Base-by-base conservation (phyloP, 169 alveolate genomes). In the Eimeria acervulina region DNA sequence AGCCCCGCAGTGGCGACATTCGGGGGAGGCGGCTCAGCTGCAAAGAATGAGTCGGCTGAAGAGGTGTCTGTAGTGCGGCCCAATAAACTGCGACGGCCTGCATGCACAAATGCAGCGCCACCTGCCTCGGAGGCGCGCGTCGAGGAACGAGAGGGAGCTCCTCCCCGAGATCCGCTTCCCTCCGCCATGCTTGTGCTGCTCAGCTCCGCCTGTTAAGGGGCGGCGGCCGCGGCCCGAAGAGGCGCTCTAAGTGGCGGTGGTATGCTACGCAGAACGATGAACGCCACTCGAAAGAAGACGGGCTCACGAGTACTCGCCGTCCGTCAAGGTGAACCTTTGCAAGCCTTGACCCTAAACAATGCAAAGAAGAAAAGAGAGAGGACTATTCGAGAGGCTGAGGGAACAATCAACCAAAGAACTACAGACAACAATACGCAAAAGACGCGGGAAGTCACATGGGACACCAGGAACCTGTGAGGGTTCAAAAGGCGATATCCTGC, bases 1-100 rank as follows among this genome's bases (percentile, higher is more conserved):
- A 84, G 92, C 33, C 92, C 92, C 0, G 92, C 92, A n/a, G 92
- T 84, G 52, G 92, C 92, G 38, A 84, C 92, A 36, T 84, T 84
- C 33, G 92, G 92, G 23, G 92, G 92, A 26, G 92, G 92, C 15
- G 92, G 92, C 76, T 84, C 92, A 6, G 76, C 26, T 33, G 92
- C 76, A 59, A 55, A 84, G 59, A 84, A 84, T 8, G 52, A 84
- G 55, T 84, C 92, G 28, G 70, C 55, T 26, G 92, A 36, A 7
- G 92, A 84, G 28, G 78, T 13, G 19, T 84, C 76, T 31, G 21
- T 10, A 44, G 21, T 10, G 36, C 92, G 92, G 52, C 76, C 33
- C 23, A 55, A 31, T 15, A 78, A 84, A 23, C 76, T 17, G 76
- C 90, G 90, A 19, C 85, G 85, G 36, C 26, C 85, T 13, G 23